Base-by-base conservation (phyloP, 2,329 filamentous ascomycete genomes). In the Sporothrix phasma region DNA sequence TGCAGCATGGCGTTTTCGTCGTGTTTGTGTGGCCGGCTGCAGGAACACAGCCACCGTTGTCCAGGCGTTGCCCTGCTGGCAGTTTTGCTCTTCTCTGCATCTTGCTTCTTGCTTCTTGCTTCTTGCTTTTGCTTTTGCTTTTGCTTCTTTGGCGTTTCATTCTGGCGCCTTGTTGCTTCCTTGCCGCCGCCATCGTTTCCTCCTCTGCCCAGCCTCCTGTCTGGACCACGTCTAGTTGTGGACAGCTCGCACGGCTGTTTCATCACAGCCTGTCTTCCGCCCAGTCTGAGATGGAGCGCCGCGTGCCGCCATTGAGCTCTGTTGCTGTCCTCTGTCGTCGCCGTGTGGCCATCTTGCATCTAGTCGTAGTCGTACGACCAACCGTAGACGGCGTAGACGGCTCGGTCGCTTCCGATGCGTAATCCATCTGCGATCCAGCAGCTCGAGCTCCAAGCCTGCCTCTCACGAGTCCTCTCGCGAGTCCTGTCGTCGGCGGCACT, bases 1-100 rank as follows among this genome's bases (percentile, higher is more conserved):
- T 29, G 54, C 54, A 58, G 31, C 51, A 15, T 56, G 51, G 51
- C 53, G n/a, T 56, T 56, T 56, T 56, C 53, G 53, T 56, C 34
- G 34, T 45, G 8, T 15, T 31, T 19, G 37, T 59, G 54, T 59
- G 13, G 22, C 54, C 54, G 19, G 39, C 54, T 31, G 37, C 54
- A 41, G 54, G 37, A 43, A 59, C 54, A 22, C 31, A 37, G 24
- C 22, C 24, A 19, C 22, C 1, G 22, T 60, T 60, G 56, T 39
- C 26, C 26, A 2, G 17, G 51, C 19, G 3, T 5, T 60, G 54
- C 54, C 22, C 24, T 41, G 37, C 54, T 58, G 54, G 37, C 41
- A 56, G n/a, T 39, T 56, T 56, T 56, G 31, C 13, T 37, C n/a
- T 4, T 26, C 15, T 34, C 10, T 53, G n/a, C 19, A 15, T 19